Conservation (phyloP, 2,329 filamentous ascomycete genomes). For the Trichoderma citrinoviride region DNA sequence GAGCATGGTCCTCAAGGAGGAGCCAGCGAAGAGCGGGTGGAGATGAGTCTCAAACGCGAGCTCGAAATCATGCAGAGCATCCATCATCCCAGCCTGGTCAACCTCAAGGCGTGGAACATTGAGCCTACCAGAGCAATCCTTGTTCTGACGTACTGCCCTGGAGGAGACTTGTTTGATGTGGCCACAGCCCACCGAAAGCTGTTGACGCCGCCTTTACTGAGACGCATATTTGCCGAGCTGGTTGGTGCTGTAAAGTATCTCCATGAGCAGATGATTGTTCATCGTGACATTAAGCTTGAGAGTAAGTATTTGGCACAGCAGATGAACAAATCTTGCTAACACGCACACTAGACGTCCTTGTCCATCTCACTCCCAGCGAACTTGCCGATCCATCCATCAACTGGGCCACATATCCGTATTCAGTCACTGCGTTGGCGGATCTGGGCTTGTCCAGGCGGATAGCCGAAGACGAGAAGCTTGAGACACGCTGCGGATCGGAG, state of each 20-base stretch:
- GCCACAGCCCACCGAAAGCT: constrained; percentile 69
- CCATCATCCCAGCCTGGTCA: constrained; percentile 84
- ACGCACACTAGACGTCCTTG: constrained; percentile 74
- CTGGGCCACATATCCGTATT: constrained; percentile 74
- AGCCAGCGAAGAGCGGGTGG: constrained; percentile 87
- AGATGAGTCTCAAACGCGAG: constrained; percentile 90
- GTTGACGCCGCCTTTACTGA: constrained; percentile 66
- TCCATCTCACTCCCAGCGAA: constrained; percentile 72
- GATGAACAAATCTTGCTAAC: background rate
- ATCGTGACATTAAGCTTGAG: constrained; percentile 97
- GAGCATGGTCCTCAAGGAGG: constrained; percentile 92
- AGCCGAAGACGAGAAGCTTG: constrained; percentile 81
- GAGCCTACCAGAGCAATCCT: constrained; percentile 79
- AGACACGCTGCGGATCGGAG: constrained; percentile 90
- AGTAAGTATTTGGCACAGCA: constrained; percentile 51
- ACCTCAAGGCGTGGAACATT: constrained; percentile 87
- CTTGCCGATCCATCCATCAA: constrained; percentile 62
- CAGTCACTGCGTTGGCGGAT: constrained; percentile 86
- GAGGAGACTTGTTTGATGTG: constrained; percentile 92
- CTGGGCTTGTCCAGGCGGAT: constrained; percentile 86
- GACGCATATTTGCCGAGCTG: constrained; percentile 86
- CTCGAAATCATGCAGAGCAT: constrained; percentile 89
- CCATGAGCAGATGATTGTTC: constrained; percentile 82
- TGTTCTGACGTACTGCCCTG: constrained; percentile 87
- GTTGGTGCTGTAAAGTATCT: constrained; percentile 83